These are phyloP conservation scores for Davidsoniella virescens DNA, from an alignment of 2,329 filamentous ascomycete species.

Conservation along the genomic window DNA sequence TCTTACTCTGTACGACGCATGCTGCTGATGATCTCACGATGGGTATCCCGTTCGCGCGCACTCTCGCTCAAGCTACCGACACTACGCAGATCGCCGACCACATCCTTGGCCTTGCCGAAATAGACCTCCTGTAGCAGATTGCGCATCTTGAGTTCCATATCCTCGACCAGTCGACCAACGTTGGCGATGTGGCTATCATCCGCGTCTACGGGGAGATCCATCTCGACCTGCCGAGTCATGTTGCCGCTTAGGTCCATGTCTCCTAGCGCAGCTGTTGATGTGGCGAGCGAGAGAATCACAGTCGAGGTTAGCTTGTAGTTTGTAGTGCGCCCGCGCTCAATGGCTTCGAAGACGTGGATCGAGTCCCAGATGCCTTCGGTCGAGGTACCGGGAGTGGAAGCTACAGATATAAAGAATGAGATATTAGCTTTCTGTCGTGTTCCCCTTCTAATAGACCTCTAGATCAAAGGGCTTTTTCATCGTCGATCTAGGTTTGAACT, in stretches of 20 bases:
- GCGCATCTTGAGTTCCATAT: slow-evolving; percentile 99
- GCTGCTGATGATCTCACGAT: slow-evolving; percentile 70
- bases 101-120: slow-evolving; percentile 98
- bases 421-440: not conserved
- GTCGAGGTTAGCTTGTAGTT: slow-evolving; percentile 98
- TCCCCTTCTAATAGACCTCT: not conserved
- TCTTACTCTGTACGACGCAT: slow-evolving; percentile 22
- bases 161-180: slow-evolving; percentile 84
- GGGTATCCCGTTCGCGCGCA: slow-evolving; percentile 67
- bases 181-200: slow-evolving; percentile 93
- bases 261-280: slow-evolving; percentile 41
- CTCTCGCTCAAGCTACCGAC: slow-evolving; percentile 70
- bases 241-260: slow-evolving; percentile 89
- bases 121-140: slow-evolving; percentile 97
- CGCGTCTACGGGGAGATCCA: slow-evolving; percentile 74
- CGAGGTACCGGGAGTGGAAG: slow-evolving; percentile 46
- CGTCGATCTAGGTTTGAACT: slow-evolving; percentile 17
- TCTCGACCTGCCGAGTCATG: slow-evolving; percentile 93
- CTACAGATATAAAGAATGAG: slow-evolving; percentile 24
- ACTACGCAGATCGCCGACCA: slow-evolving; percentile 87
- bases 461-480: not conserved
- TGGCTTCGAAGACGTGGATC: slow-evolving; percentile 95
- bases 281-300: slow-evolving; percentile 78
- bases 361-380: slow-evolving; percentile 86
- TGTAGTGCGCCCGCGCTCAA: slow-evolving; percentile 75